These are phyloP conservation scores for Hyphopichia pseudoburtonii DNA, from an alignment of 1,139 yeast species.

Conservation along the genomic window DNA sequence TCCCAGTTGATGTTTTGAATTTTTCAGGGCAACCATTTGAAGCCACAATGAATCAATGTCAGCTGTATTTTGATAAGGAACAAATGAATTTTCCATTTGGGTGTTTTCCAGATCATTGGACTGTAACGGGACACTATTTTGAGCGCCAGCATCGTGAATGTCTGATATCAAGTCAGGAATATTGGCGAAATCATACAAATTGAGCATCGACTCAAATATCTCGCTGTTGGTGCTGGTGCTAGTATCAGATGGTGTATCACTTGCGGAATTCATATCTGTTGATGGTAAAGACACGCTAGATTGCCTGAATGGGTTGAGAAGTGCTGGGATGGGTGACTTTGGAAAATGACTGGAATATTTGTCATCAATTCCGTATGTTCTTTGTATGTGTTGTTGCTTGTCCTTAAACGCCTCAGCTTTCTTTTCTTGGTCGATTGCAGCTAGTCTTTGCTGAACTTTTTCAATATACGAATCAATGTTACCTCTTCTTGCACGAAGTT, in stretches of 20 bases:
- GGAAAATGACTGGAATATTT: no score
- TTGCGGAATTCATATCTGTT: no score
- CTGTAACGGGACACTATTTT: not conserved
- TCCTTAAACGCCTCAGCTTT: no score
- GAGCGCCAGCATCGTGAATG: not conserved
- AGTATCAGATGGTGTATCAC: no score
- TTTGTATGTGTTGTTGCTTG: no score
- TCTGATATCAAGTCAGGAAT: slow-evolving; percentile 1
- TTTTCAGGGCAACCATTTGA: slow-evolving; percentile 2
- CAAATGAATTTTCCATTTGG: no score
- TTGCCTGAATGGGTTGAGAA: not conserved
- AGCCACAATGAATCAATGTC: slow-evolving; percentile 4
- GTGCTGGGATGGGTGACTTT: not conserved
- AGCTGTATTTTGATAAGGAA: not conserved
- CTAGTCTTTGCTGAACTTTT: not conserved
- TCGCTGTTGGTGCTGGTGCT: no score
- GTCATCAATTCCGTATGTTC: no score
- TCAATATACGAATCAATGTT: not conserved
- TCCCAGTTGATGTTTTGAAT: no score
- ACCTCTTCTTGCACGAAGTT: not conserved
- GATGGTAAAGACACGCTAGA: no score
- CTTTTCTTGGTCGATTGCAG: no score
- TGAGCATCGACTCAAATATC: no score
- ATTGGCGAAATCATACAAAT: slow-evolving; percentile 4
- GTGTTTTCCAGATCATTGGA: not conserved